Base-by-base conservation (phyloP, 768 basidiomycete genomes). In the Nidula microcarpa region DNA sequence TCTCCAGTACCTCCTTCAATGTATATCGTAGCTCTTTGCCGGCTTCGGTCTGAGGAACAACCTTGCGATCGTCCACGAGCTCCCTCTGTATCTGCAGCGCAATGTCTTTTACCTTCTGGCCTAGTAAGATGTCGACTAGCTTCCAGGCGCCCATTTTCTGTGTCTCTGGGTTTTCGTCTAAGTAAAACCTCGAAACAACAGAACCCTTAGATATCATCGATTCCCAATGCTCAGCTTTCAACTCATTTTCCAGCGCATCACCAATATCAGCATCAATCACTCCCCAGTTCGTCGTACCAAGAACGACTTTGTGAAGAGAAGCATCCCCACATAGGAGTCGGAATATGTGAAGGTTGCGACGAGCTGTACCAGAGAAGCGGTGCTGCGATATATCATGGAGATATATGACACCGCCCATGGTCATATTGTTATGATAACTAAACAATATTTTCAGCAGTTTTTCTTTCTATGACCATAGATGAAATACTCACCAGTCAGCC, bases 141-240 rank as follows among this genome's bases (percentile, higher is more conserved):
- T 61, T 46, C 2, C 62, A 66, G 5, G 75, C 66, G 5, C 69
- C 69, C 3, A 58, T 34, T 32, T 58, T 54, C 2, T 64, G 64
- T 23, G 65, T 64, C 33, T 55, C 54, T n/a, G n/a, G n/a, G n/a
- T n/a, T n/a, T n/a, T n/a, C n/a, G n/a, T n/a, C n/a, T n/a, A n/a
- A n/a, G n/a, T n/a, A n/a, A 53, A 74, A 72, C 23, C 72, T 70
- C 14, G 63, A 58, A 13, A 77, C 51, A 11, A 50, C 55, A 2
- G 78, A 71, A 17, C 75, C 74, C 54, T 68, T 64, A 35, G 69
- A 65, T 16, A 77, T 60, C 39, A 70, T 71, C 23, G 68, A 61
- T 55, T 74, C 71, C 68, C 77, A 80, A 60, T 70, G 72, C 45
- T 65, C 67, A 52, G 39, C 43, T 39, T 23, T 47, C 32, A 79